Base-by-base conservation (phyloP, 2,329 filamentous ascomycete genomes). In the Gaeumannomyces tritici region DNA sequence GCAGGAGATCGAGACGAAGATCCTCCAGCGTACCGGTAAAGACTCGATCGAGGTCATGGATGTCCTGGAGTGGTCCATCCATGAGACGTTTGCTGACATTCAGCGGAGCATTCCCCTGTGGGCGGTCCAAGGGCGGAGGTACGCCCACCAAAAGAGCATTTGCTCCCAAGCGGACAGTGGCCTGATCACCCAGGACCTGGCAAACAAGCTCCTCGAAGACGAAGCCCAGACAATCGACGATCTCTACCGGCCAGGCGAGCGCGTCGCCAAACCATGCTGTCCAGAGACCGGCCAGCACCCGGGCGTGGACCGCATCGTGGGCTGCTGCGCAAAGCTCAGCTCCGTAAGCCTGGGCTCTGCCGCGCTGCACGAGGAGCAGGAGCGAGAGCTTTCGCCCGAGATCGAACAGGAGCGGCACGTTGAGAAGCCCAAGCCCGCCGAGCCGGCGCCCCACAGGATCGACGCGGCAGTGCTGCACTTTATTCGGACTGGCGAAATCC, bases 371-470 rank as follows among this genome's bases (percentile, higher is more conserved):
- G 86, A 90, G 67, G 88, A 91, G 63, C 86, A 90, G 65, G 88
- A 91, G 68, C 78, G 87, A 0, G 88, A 90, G 65, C 74, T 91
- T 0, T 77, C 83, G 0, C 85, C 85, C 0, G 88, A 91, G 64
- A 78, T 83, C 0, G 84, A 90, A 65, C 73, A 80, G 29, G 84
- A 90, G 67, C 74, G 78, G 1, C 73, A 89, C 59, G 66, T 83
- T 0, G 75, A 89, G 65, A 75, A 74, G 1, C 82, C 84, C 0
- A 67, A 70, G 0, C 63, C 70, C 0, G 74, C 75, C 1, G 51
- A 67, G 0, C 76, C 85, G 0, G 67, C 65, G 0, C 1, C 11
- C 0, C 82, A 88, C 57, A 2, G 0, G 0, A 13, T 86, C 0
- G 77, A 85, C 61, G 13, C 62, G 0, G 72, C 80, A 42, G 61